Evolutionary conservation across 129 eudicot genomes (phyloP), one percentile per base, ranked within the genome.

Genomic region (Tagetes patula): DNA sequence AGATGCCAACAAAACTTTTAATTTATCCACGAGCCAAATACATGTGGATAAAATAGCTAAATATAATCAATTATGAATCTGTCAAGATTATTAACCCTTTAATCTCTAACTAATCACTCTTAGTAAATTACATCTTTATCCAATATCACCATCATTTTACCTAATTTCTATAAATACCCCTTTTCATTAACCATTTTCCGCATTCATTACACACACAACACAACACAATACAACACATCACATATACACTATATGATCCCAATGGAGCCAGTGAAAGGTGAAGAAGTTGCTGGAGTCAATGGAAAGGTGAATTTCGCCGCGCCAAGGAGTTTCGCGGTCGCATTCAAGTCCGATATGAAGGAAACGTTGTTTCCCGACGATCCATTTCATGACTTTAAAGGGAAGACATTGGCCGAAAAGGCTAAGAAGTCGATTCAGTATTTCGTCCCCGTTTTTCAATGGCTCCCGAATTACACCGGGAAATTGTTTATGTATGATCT

Each of bases 311-410:
- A 75, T 37, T 92, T 83, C 33, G 67, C 84, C 2, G 48, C 80
- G 0, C 91, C 89, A 0, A 83, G 96, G 62, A 65, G 77, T 53
- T 89, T 87, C 43, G 53, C 79, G 14, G 74, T 78, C 3, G 69
- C 79, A 10, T 56, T 92, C 8, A 87, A 72, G 39, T 82, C 89
- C 0, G 82, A 82, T 67, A 20, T 84, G 6, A 81, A 71, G 40
- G 98, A 94, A 59, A 84, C 93, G 0, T 79, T 94, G 10, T 86
- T 90, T 30, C 96, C 98, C 0, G 98, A 94, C 43, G 97, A 94
- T 70, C 98, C 98, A 2, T 90, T 94, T 50, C 65, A 80, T 6
- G 81, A 58, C 2, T 68, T 94, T 43, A 80, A 75, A 56, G 72
- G 85, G 7, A 86, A 86, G 73, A 75, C 97, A 9, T 64, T 73